Conservation (phyloP, 768 basidiomycete genomes). For the Leucosporidium scottii region DNA sequence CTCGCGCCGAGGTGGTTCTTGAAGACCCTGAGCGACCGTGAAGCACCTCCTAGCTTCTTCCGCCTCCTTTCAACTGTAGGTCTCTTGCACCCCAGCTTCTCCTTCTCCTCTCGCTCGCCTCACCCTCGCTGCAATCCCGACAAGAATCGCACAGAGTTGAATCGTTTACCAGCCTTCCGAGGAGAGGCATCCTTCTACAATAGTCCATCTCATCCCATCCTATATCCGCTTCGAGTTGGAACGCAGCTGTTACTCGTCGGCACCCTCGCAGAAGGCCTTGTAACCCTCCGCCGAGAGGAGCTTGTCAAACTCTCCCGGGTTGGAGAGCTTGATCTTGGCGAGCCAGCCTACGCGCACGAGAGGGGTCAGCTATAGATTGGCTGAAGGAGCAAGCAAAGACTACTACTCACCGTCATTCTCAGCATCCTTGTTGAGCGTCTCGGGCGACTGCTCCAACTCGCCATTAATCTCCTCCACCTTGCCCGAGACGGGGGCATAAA, state of each 20-base stretch:
- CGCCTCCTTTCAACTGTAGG: too few relatives aligned
- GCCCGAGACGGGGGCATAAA: conserved; percentile 86
- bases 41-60: too few relatives aligned
- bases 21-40: too few relatives aligned
- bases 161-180: too few relatives aligned
- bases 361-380: neutral
- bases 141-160: too few relatives aligned
- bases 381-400: neutral
- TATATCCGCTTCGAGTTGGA: too few relatives aligned
- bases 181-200: too few relatives aligned
- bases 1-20: too few relatives aligned
- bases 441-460: conserved; percentile 58
- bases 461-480: conserved; percentile 72
- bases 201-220: too few relatives aligned
- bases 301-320: conserved; percentile 68
- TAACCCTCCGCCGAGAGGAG: conserved; percentile 75
- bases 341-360: conserved; percentile 72
- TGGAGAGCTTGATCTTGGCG: conserved; percentile 77
- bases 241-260: conserved; percentile 29
- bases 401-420: conserved; percentile 63
- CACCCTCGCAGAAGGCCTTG: conserved; percentile 52
- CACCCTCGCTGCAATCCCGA: too few relatives aligned
- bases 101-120: too few relatives aligned
- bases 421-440: conserved; percentile 79
- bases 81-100: too few relatives aligned